phyloP scores from a whole-genome alignment of 176 grass and related monocot species.

The Miscanthus lutarioriparius region DNA sequence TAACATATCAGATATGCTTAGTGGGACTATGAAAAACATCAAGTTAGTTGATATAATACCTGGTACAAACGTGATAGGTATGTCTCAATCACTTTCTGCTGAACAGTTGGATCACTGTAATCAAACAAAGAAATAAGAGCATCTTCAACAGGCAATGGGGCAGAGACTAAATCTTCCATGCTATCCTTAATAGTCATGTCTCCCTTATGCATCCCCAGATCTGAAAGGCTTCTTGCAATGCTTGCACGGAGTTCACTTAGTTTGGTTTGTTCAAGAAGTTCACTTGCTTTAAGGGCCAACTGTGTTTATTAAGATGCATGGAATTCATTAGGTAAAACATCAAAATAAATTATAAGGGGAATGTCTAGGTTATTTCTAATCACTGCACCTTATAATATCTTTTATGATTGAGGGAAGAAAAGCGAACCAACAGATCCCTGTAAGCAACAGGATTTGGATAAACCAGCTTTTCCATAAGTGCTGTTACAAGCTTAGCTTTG shows the following conservation, averaged over 20 bases:
- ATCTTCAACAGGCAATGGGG: conserved; percentile 88
- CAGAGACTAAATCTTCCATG: conserved; percentile 83
- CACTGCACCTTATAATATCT: conserved; percentile 79
- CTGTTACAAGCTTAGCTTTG: conserved; percentile 85
- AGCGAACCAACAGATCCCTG: conserved; percentile 80
- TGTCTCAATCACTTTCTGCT: conserved; percentile 80
- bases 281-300: conserved; percentile 94
- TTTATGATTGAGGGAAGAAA: conserved; percentile 92
- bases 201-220: conserved; percentile 73
- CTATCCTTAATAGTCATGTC: conserved; percentile 65
- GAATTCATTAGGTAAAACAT: conserved; percentile 37
- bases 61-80: conserved; percentile 91
- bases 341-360: neutral
- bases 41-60: conserved; percentile 44
- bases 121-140: conserved; percentile 93
- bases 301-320: conserved; percentile 40
- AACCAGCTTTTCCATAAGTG: conserved; percentile 89
- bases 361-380: conserved; percentile 11
- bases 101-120: conserved; percentile 71
- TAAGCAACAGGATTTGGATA: conserved; percentile 89
- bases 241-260: conserved; percentile 80
- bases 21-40: neutral
- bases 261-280: conserved; percentile 99
- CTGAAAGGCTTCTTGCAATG: conserved; percentile 84
- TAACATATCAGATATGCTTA: neutral